Conservation (phyloP, 768 basidiomycete species). For the Calvatia gigantea region DNA sequence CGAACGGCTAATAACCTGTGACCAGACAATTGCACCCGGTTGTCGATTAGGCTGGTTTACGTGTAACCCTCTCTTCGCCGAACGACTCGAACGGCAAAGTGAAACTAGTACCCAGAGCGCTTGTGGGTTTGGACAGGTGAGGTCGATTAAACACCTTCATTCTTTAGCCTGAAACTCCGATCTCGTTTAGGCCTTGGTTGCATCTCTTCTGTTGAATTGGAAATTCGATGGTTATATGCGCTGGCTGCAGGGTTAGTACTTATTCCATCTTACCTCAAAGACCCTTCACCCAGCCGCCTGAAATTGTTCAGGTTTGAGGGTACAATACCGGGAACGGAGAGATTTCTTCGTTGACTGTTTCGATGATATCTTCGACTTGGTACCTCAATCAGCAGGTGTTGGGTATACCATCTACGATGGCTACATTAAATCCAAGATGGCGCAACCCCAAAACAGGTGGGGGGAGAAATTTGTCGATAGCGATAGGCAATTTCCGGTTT, state of each 20-base stretch:
- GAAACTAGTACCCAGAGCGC: constrained; percentile 71
- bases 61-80: constrained; percentile 71
- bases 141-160: not conserved
- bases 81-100: constrained; percentile 64
- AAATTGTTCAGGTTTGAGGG: constrained; percentile 39
- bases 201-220: constrained; percentile 63
- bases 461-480: constrained; percentile 15
- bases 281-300: not conserved
- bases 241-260: constrained; percentile 65
- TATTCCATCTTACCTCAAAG: not conserved
- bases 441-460: constrained; percentile 5
- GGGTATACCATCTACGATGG: constrained; percentile 35
- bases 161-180: not conserved
- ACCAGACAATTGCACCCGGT: constrained; percentile 74
- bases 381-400: constrained; percentile 26
- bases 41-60: constrained; percentile 80
- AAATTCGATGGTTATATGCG: constrained; percentile 67
- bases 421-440: constrained; percentile 43
- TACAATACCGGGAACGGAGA: constrained; percentile 55
- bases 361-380: constrained; percentile 57
- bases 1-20: not conserved
- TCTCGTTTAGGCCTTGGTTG: constrained; percentile 39
- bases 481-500: constrained; percentile 35
- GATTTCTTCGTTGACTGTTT: constrained; percentile 65
- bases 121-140: constrained; percentile 67